Conservation (phyloP, 257 asterid species). For the Lantana camara region DNA sequence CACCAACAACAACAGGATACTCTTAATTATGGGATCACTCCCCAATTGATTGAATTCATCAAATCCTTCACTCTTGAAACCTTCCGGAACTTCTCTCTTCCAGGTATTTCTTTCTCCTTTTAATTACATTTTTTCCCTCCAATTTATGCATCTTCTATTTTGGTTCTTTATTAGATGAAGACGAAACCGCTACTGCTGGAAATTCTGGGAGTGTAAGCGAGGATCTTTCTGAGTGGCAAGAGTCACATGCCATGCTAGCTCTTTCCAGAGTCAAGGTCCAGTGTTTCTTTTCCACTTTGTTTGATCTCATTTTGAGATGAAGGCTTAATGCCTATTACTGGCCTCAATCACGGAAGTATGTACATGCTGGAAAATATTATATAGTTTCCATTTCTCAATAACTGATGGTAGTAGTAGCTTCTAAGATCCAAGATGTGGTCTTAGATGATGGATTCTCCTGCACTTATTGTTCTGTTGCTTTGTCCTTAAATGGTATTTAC, state of each 20-base stretch:
- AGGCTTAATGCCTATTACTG: slow-evolving; percentile 1
- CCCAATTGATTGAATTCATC: slow-evolving; percentile 59
- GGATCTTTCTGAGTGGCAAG: slow-evolving; percentile 94
- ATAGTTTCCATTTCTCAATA: not conserved
- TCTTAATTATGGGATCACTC: slow-evolving; percentile 70
- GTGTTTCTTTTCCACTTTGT: not conserved
- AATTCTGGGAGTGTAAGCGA: slow-evolving; percentile 41
- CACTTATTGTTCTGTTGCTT: slow-evolving; percentile 13
- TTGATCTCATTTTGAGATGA: not conserved
- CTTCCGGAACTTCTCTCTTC: slow-evolving; percentile 60
- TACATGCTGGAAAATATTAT: not conserved
- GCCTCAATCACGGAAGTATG: slow-evolving; percentile 8
- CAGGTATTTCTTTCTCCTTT: slow-evolving; percentile 38
- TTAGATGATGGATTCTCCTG: slow-evolving; percentile 18
- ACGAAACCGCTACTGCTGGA: slow-evolving; percentile 43
- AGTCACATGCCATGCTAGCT: slow-evolving; percentile 77
- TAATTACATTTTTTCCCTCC: not conserved
- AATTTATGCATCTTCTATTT: not conserved
- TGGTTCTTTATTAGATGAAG: slow-evolving; percentile 46
- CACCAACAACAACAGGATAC: slow-evolving; percentile 38
- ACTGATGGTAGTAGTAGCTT: not conserved
- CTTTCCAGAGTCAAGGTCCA: slow-evolving; percentile 76
- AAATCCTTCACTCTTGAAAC: slow-evolving; percentile 74
- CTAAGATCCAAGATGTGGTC: not conserved
- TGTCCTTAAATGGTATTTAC: not conserved